Evolutionary conservation across 176 grass and related monocot genomes (phyloP).

Genomic region (Oropetium thomaeum): DNA sequence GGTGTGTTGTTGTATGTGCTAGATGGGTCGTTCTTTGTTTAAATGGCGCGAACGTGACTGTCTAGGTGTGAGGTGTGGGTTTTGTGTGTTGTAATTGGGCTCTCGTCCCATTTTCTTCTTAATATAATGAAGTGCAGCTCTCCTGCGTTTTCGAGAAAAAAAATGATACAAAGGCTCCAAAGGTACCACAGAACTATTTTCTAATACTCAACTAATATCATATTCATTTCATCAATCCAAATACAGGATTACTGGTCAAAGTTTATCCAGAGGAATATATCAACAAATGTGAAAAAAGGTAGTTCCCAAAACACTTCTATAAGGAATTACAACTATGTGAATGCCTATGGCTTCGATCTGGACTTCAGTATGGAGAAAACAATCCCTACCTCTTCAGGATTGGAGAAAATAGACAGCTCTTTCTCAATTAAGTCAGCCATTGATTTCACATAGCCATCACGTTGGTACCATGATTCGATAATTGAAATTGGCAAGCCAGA

Average conservation of each 20-base stretch:
- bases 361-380: not conserved
- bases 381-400: constrained; percentile 68
- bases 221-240: constrained; percentile 1
- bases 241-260: not conserved
- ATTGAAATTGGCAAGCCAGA: constrained; percentile 81
- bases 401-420: constrained; percentile 58
- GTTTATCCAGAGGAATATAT: not conserved
- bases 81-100: too few species aligned
- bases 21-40: too few species aligned
- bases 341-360: not conserved
- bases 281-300: not conserved
- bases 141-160: too few species aligned
- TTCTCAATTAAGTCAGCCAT: constrained; percentile 91
- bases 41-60: too few species aligned
- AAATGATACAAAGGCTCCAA: not conserved
- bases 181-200: not conserved
- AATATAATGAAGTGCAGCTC: too few species aligned
- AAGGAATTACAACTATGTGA: not conserved
- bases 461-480: constrained; percentile 94
- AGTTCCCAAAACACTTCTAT: not conserved
- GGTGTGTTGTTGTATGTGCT: too few species aligned
- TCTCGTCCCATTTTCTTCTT: too few species aligned
- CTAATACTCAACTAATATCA: not conserved
- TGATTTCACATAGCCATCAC: constrained; percentile 89
- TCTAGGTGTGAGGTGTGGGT: too few species aligned